These are phyloP conservation scores for Hypoxylon rubiginosum DNA, from an alignment of 2,329 filamentous ascomycete species.

Conservation along the genomic window DNA sequence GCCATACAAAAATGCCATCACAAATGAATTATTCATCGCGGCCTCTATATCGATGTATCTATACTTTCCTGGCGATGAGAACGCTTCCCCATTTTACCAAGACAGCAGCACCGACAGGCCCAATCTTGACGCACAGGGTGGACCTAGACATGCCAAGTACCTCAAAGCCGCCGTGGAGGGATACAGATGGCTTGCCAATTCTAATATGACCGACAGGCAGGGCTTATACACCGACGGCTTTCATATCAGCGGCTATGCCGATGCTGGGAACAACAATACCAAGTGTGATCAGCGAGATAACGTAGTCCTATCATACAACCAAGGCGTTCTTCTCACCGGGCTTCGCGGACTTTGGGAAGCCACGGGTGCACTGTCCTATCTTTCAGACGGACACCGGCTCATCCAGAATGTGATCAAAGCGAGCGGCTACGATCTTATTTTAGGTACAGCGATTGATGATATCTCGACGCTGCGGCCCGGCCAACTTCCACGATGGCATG, in stretches of 20 bases:
- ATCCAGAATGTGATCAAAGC: conserved; percentile 80
- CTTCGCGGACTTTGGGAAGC: conserved; percentile 83
- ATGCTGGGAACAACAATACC: conserved; percentile 72
- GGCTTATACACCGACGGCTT: conserved; percentile 90
- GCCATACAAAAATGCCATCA: conserved; percentile 97
- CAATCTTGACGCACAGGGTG: conserved; percentile 53
- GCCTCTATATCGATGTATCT: conserved; percentile 92
- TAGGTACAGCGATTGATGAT: conserved; percentile 59
- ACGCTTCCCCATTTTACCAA: conserved; percentile 74
- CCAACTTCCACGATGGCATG: conserved; percentile 72
- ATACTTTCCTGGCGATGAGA: conserved; percentile 84
- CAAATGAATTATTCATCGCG: conserved; percentile 89
- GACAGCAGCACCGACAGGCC: conserved; percentile 43
- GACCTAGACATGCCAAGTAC: conserved; percentile 70
- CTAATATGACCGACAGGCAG: conserved; percentile 82
- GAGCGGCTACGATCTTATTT: conserved; percentile 77
- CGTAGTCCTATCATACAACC: conserved; percentile 96
- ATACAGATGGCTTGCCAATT: conserved; percentile 83
- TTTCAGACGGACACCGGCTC: conserved; percentile 84
- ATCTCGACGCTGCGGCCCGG: conserved; percentile 50
- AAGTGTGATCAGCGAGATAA: conserved; percentile 85
- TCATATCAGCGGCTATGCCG: conserved; percentile 78
- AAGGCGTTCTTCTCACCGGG: conserved; percentile 88
- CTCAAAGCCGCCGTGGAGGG: conserved; percentile 80
- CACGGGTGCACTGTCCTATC: conserved; percentile 78